Conservation (phyloP, 192 early-diverging fungal species). For the Endogone sp. region DNA sequence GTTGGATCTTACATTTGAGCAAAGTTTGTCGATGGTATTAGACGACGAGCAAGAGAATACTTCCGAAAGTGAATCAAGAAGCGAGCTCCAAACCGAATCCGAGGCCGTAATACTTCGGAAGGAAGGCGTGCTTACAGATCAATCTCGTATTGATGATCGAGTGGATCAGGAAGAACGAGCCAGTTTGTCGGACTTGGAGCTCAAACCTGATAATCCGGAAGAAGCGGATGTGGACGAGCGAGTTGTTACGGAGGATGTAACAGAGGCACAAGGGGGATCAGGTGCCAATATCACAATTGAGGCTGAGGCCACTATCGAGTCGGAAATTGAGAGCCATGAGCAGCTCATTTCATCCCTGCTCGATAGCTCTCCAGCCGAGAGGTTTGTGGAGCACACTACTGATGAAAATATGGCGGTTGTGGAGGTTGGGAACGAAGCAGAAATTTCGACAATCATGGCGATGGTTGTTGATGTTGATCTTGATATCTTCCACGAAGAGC, state of each 20-base stretch:
- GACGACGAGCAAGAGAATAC: neutral
- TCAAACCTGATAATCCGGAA: neutral
- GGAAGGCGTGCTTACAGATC: neutral
- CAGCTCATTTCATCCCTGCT: neutral
- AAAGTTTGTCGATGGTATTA: neutral
- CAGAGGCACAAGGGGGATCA: neutral
- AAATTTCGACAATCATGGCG: neutral
- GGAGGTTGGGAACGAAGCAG: neutral
- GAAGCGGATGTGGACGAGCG: neutral
- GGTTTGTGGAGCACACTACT: too few relatives aligned
- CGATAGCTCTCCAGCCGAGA: neutral
- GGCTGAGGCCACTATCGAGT: neutral
- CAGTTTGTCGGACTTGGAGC: neutral
- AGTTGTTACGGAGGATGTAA: neutral
- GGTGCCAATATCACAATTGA: neutral
- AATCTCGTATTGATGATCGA: neutral
- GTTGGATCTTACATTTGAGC: neutral
- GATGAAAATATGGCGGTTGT: too few relatives aligned
- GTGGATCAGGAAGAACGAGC: neutral
- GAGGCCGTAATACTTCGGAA: neutral
- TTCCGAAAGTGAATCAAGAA: too few relatives aligned
- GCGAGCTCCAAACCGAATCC: neutral
- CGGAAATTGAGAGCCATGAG: neutral
- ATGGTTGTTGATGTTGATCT: neutral
- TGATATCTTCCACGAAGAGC: neutral